Evolutionary conservation across 2,329 filamentous ascomycete species (phyloP), one percentile per base, ranked within the genome.

Genomic region (Hypoxylon sp.): DNA sequence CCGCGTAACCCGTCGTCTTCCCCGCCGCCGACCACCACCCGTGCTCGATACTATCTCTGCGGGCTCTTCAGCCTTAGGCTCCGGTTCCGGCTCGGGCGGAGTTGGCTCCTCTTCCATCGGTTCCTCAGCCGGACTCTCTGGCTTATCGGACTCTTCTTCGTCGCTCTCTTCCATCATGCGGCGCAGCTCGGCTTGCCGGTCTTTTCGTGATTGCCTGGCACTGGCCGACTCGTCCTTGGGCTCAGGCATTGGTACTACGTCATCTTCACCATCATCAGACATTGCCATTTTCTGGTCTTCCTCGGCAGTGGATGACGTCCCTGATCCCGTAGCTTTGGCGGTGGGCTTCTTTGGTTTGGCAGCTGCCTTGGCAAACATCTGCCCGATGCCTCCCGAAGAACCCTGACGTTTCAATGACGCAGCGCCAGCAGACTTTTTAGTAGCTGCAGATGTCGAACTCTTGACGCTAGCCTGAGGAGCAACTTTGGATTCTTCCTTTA

Each of bases 371-470:
- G 77, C 77, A 63, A 79, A 79, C 76, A 79, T 78, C 63, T 79
- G 76, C 11, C 76, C 71, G 50, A 79, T 79, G 14, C 76, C 76
- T 11, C 75, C 75, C 10, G 76, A 78, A 11, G 76, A 76, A 13
- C 65, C 70, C 61, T 79, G 76, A 62, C 87, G 87, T 75, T 92
- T 93, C 2, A 85, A 71, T 0, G 79, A 51, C 14, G 80, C 72
- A 3, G 75, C 70, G 2, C 72, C 64, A 6, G 75, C 63, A 2
- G 76, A 59, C 53, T 82, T 83, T 74, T 84, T 86, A 9, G 79
- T 75, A n/a, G 79, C 73, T 9, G 79, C 77, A 10, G 76, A 69
- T 0, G 75, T n/a, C 1, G 74, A 36, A 17, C 74, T 70, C 36
- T 77, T 76, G 1, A 72, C 65, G n/a, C 57, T 65, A 7, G 72